Conservation (phyloP, 1,284 basidiomycete genomes). For the Boletus semigastroideus region DNA sequence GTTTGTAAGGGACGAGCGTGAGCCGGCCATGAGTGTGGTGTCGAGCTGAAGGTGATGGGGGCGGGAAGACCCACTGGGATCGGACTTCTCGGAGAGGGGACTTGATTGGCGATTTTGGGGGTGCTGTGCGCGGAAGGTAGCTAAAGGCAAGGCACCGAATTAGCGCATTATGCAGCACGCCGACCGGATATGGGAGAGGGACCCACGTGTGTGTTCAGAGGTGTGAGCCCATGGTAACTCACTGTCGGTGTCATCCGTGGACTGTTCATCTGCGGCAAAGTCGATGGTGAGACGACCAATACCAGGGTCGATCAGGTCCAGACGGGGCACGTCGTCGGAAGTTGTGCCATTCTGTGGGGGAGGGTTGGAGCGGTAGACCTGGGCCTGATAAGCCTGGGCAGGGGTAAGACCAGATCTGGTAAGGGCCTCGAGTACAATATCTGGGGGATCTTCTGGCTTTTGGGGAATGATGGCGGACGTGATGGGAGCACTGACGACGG, state of each 20-base stretch:
- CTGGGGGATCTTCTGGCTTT: slow-evolving; percentile 55
- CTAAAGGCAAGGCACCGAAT: slow-evolving; percentile 28
- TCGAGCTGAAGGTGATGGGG: slow-evolving; percentile 50
- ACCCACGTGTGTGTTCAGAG: slow-evolving; percentile 38
- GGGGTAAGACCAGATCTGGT: slow-evolving; percentile 61
- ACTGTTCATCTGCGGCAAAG: slow-evolving; percentile 44
- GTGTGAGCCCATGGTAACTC: slow-evolving; percentile 61
- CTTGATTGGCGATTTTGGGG: slow-evolving; percentile 35
- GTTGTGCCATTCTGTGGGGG: slow-evolving; percentile 34
- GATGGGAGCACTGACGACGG: slow-evolving; percentile 46
- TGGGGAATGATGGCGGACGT: slow-evolving; percentile 48
- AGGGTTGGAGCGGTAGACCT: slow-evolving; percentile 55
- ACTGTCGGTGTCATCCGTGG: slow-evolving; percentile 46
- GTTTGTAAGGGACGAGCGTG: slow-evolving; percentile 41
- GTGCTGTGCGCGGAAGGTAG: slow-evolving; percentile 21
- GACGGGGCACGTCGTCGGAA: slow-evolving; percentile 32
- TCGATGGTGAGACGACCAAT: slow-evolving; percentile 56
- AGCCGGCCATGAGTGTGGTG: slow-evolving; percentile 38
- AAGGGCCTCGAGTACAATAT: slow-evolving; percentile 47
- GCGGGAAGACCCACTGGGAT: slow-evolving; percentile 31
- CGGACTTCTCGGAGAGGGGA: slow-evolving; percentile 34
- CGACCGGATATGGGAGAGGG: slow-evolving; percentile 27
- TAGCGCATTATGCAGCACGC: slow-evolving; percentile 29
- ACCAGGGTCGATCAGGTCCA: slow-evolving; percentile 54
- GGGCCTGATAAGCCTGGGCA: slow-evolving; percentile 77